A percentile compares a stretch with the other conserved stretches of the same genome.
These are phyloP conservation scores for Betula pendula DNA, from an alignment of 306 rosid genomes.

Conservation along the genomic window DNA sequence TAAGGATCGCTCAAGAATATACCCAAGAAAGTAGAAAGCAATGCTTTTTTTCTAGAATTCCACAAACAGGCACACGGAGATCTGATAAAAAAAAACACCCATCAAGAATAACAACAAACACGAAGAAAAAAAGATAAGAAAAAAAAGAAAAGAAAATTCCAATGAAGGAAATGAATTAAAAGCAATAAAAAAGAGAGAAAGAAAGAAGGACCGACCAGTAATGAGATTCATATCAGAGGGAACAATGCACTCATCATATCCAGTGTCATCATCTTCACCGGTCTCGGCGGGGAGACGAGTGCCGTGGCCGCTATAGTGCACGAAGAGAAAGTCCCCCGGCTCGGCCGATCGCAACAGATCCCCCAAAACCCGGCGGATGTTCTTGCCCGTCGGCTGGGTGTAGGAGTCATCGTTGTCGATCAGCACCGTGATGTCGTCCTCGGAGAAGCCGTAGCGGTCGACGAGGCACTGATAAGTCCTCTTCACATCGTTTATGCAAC, in stretches of 20 bases:
- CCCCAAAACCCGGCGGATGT: conserved; percentile 56
- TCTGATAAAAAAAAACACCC: too few species aligned
- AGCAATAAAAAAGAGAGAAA: neutral
- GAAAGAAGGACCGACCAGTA: conserved; percentile 44
- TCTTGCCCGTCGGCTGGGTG: conserved; percentile 76
- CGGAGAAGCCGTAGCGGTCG: conserved; percentile 50
- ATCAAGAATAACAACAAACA: neutral
- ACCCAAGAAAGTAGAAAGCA: neutral
- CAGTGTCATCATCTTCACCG: conserved; percentile 84
- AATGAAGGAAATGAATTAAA: neutral
- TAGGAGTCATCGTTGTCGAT: conserved; percentile 75
- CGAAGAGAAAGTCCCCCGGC: conserved; percentile 62
- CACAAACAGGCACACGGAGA: neutral
- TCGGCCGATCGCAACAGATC: conserved; percentile 55
- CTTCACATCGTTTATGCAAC: conserved; percentile 79
- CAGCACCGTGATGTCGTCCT: conserved; percentile 55
- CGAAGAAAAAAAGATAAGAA: neutral
- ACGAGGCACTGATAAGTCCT: conserved; percentile 55
- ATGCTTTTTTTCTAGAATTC: neutral
- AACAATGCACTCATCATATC: conserved; percentile 91
- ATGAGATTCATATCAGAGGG: conserved; percentile 91
- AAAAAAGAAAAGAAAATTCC: neutral
- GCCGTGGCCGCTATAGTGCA: conserved; percentile 89
- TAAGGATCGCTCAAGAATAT: neutral
- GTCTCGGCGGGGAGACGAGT: conserved; percentile 92